Base-by-base conservation (phyloP, 257 asterid genomes). In the Osmanthus fragrans region DNA sequence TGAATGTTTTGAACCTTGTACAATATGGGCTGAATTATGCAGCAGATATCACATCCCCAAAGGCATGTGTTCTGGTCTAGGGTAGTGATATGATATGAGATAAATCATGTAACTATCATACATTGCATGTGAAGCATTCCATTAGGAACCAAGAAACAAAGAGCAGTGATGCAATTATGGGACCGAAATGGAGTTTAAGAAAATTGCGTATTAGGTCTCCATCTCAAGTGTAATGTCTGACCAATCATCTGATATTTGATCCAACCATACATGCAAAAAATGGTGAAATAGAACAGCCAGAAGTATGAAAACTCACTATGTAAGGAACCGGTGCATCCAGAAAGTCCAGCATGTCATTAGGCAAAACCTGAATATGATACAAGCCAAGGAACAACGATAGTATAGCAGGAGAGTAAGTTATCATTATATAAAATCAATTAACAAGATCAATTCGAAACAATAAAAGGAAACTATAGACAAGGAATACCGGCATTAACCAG, bases 301-400 rank as follows among this genome's bases (percentile, higher is more conserved):
- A 80, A 39, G 27, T 71, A 73, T 25, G 76, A 66, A 65, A 63
- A 91, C 99, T 89, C 85, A 96, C 99, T 75, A 96, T 89, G 85
- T 93, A 93, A 27, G 99, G 99, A 83, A 96, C 99, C 71, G 99
- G 99, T 11, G 99, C 99, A 82, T 96, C 99, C 82, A 96, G 83
- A 89, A 96, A 96, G 77, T 96, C 99, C 84, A 94, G 89, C 97
- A 96, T 96, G 87, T 96, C 99, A 87, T 94, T 92, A 7, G 98
- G 98, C 88, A 96, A 86, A 85, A 96, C 92, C 99, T 96, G 94
- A 80, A 79, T 7, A 58, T 21, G 30, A 58, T n/a, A 83, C 56
- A n/a, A 47, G 66, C 58, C 65, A 58, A 27, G 29, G 66, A 72
- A 68, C 58, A 73, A 69, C 54, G 58, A 51, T 27, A 84, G 13